Evolutionary conservation across 1,284 basidiomycete species (phyloP).

Genomic region (Coriolopsis trogii): DNA sequence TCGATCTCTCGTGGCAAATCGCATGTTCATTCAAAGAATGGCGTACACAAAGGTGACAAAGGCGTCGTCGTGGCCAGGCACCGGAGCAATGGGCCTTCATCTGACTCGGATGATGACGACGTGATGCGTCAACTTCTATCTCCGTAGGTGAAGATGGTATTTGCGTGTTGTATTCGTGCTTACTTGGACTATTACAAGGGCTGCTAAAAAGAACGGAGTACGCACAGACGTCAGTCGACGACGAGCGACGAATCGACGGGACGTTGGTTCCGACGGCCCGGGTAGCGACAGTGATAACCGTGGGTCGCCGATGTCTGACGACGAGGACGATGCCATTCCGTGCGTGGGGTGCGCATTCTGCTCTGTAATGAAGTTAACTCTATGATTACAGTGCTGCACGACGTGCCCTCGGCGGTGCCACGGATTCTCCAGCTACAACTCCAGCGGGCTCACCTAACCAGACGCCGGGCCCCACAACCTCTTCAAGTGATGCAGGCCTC

Average conservation of each 20-base stretch:
- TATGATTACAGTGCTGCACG: constrained; percentile 1
- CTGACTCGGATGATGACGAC: constrained; percentile 8
- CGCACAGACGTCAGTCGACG: too few relatives aligned
- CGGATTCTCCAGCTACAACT: constrained; percentile 9
- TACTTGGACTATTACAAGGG: too few relatives aligned
- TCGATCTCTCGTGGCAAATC: constrained; percentile 1
- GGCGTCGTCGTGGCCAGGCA: not conserved
- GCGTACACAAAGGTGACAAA: not conserved
- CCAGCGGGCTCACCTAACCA: constrained; percentile 10
- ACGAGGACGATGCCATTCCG: constrained; percentile 3
- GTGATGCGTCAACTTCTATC: constrained; percentile 5
- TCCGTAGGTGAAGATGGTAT: not conserved
- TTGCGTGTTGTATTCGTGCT: not conserved
- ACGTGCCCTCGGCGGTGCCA: constrained; percentile 2
- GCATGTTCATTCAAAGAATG: not conserved
- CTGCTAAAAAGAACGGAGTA: too few relatives aligned
- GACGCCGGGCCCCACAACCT: constrained; percentile 4
- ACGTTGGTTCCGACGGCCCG: constrained; percentile 11
- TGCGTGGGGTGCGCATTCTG: not conserved
- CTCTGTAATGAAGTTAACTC: constrained; percentile 6
- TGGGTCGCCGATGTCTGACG: constrained; percentile 4
- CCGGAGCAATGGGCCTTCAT: constrained; percentile 1
- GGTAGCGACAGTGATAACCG: constrained; percentile 8
- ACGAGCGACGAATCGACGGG: constrained; percentile 9
- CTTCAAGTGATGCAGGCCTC: not conserved